A percentile compares a stretch with the other conserved stretches of the same genome.
These are phyloP conservation scores for Cryphonectria japonica DNA, from an alignment of 2,329 filamentous ascomycete species.

Conservation along the genomic window DNA sequence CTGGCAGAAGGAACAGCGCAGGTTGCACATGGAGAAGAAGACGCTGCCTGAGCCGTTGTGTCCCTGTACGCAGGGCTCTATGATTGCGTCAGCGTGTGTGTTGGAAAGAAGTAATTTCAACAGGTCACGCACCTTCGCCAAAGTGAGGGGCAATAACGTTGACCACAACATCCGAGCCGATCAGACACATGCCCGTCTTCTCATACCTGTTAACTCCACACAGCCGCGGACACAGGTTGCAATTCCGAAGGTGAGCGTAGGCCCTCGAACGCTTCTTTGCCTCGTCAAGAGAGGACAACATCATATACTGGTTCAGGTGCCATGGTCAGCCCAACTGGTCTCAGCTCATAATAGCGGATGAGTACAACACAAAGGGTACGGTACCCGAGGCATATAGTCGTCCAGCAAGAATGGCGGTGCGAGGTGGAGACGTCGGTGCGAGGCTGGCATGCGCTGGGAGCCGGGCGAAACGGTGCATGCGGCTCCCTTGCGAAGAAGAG, in stretches of 20 bases:
- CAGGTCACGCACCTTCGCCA: constrained; percentile 63
- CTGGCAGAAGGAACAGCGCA: constrained; percentile 77
- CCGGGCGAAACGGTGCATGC: not conserved
- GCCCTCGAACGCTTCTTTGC: constrained; percentile 74
- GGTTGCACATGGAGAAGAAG: constrained; percentile 74
- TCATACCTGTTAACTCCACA: constrained; percentile 84
- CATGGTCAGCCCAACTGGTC: not conserved
- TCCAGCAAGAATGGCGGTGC: constrained; percentile 72
- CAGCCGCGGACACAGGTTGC: constrained; percentile 77
- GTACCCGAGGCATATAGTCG: constrained; percentile 67
- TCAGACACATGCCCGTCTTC: constrained; percentile 76
- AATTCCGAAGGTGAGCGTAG: constrained; percentile 75
- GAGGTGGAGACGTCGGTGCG: constrained; percentile 50
- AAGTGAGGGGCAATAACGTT: constrained; percentile 87
- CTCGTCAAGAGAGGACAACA: constrained; percentile 68
- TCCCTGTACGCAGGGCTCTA: constrained; percentile 82
- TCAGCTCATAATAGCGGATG: not conserved
- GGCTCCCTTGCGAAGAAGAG: constrained; percentile 12
- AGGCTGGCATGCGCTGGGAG: not conserved
- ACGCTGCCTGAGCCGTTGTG: constrained; percentile 80
- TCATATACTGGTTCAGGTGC: constrained; percentile 53
- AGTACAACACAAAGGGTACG: not conserved
- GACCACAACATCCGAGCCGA: constrained; percentile 76
- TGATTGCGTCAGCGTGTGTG: not conserved
- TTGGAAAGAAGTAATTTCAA: not conserved